These are phyloP conservation scores for Sporothrix dimorphospora DNA, from an alignment of 2,329 filamentous ascomycete species.

Conservation along the genomic window DNA sequence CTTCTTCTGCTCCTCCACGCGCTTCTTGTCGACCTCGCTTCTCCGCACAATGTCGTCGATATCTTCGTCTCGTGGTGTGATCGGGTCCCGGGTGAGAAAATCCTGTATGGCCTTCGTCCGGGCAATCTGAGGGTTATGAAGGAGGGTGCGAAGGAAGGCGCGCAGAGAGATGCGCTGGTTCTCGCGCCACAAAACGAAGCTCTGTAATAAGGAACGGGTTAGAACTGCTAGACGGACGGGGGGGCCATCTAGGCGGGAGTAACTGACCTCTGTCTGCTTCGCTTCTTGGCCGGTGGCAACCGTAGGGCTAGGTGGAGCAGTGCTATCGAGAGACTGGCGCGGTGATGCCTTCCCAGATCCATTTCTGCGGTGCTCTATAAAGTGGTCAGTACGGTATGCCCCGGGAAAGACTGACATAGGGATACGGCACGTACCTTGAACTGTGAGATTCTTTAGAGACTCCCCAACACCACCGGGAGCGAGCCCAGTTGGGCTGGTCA, in stretches of 20 bases:
- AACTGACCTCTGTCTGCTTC: constrained; percentile 38
- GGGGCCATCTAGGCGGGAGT: not conserved
- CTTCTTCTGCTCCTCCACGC: constrained; percentile 86
- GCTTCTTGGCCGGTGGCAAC: constrained; percentile 34
- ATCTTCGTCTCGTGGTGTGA: constrained; percentile 80
- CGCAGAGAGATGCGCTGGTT: constrained; percentile 88
- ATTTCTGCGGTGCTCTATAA: constrained; percentile 34
- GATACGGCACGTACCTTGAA: constrained; percentile 39
- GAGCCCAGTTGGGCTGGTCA: constrained; percentile 43
- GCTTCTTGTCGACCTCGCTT: constrained; percentile 81
- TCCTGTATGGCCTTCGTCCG: constrained; percentile 81
- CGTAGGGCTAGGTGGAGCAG: constrained; percentile 38
- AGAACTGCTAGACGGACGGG: not conserved
- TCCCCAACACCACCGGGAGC: constrained; percentile 39
- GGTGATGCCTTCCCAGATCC: constrained; percentile 47
- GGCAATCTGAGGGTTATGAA: constrained; percentile 83
- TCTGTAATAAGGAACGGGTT: not conserved
- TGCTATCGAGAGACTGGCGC: constrained; percentile 50
- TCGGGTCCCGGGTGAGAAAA: constrained; percentile 75
- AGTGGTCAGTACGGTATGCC: not conserved
- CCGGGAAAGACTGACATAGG: too few species aligned
- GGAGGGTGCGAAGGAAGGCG: constrained; percentile 82
- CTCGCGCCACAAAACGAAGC: constrained; percentile 76
- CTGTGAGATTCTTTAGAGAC: constrained; percentile 47
- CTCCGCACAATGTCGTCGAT: constrained; percentile 76